Evolutionary conservation across 495 filamentous ascomycete genomes (phyloP).

Genomic region (Aspergillus sclerotioniger): DNA sequence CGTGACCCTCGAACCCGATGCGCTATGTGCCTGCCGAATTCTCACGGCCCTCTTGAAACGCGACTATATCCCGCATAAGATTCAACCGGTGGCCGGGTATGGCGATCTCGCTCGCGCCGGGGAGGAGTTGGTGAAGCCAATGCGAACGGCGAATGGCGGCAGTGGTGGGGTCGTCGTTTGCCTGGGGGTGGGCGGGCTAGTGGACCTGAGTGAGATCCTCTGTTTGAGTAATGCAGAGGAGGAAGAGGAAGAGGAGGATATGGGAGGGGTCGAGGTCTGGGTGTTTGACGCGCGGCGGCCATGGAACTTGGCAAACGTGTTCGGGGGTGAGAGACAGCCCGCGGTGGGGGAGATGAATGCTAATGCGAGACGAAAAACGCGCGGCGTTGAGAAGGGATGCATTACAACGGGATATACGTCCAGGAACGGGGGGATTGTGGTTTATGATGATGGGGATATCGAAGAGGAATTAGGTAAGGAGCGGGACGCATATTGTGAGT

Average conservation of each 20-base stretch:
- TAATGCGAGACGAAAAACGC: constrained; percentile 49
- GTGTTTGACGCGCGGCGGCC: constrained; percentile 86
- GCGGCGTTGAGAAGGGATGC: constrained; percentile 60
- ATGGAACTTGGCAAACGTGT: constrained; percentile 94
- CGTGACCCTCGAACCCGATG: constrained; percentile 90
- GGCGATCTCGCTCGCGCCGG: constrained; percentile 79
- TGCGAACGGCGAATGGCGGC: constrained; percentile 78
- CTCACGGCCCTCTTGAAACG: constrained; percentile 86
- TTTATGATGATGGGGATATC: constrained; percentile 96
- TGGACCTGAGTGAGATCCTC: constrained; percentile 75
- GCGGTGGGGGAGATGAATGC: constrained; percentile 46
- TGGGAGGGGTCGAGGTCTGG: constrained; percentile 86
- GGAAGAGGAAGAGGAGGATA: constrained; percentile 56
- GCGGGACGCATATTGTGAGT: constrained; percentile 73
- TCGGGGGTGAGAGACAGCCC: constrained; percentile 67
- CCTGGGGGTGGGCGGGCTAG: constrained; percentile 85
- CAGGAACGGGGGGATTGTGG: constrained; percentile 79
- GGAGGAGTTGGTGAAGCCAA: constrained; percentile 71
- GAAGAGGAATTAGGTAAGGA: constrained; percentile 78
- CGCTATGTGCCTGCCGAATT: constrained; percentile 92
- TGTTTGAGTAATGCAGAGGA: constrained; percentile 56
- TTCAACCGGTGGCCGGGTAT: constrained; percentile 91
- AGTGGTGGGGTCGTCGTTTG: constrained; percentile 86
- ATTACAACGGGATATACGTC: constrained; percentile 69
- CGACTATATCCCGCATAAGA: constrained; percentile 98